Conservation (phyloP, 495 filamentous ascomycete genomes). For the Tetracladium marchalianum region DNA sequence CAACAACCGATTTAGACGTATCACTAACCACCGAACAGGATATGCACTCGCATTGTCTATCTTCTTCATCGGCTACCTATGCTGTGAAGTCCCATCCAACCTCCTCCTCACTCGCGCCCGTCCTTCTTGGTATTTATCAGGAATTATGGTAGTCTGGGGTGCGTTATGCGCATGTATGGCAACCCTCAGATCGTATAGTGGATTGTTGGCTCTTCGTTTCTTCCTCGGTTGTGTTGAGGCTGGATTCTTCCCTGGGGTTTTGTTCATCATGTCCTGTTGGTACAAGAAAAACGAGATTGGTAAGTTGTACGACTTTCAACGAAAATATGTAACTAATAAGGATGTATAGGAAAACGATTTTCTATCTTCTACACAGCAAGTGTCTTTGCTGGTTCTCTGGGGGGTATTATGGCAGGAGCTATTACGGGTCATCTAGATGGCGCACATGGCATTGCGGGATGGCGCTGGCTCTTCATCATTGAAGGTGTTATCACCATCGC, state of each 20-base stretch:
- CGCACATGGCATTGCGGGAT: constrained; percentile 15
- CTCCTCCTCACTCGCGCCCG: constrained; percentile 43
- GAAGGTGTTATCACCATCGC: constrained; percentile 49
- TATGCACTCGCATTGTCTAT: constrained; percentile 27
- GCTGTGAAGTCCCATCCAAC: constrained; percentile 48
- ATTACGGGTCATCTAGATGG: constrained; percentile 23
- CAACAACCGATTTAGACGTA: no score
- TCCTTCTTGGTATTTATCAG: constrained; percentile 31
- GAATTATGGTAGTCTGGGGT: constrained; percentile 34
- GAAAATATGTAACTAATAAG: not conserved
- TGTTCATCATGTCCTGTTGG: constrained; percentile 19
- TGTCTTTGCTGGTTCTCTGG: constrained; percentile 31
- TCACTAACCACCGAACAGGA: not conserved
- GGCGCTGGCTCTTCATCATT: constrained; percentile 40
- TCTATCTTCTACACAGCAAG: constrained; percentile 41
- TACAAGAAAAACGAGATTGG: constrained; percentile 15
- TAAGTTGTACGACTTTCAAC: constrained; percentile 1
- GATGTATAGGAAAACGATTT: constrained; percentile 22
- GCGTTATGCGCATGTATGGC: constrained; percentile 26
- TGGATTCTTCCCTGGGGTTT: constrained; percentile 21
- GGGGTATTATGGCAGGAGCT: constrained; percentile 37
- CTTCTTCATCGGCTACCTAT: constrained; percentile 26
- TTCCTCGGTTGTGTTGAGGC: constrained; percentile 32
- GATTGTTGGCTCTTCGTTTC: constrained; percentile 29
- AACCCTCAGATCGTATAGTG: constrained; percentile 26